Conservation (phyloP, 176 grass and related monocot species). For the Cocos nucifera region DNA sequence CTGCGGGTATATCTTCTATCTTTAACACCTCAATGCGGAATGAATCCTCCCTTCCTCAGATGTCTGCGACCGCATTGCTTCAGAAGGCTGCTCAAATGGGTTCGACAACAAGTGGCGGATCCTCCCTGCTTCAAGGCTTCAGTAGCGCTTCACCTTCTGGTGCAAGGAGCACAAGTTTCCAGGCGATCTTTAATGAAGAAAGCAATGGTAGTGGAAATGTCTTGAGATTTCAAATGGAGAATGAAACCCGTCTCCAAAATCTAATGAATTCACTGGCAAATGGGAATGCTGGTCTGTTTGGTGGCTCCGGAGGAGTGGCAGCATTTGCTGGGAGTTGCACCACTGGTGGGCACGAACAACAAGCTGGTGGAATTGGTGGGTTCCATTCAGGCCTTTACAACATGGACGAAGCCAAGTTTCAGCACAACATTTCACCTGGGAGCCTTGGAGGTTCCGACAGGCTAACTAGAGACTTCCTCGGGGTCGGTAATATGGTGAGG, state of each 20-base stretch:
- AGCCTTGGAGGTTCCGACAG: constrained; percentile 28
- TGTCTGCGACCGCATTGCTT: constrained; percentile 87
- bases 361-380: not conserved
- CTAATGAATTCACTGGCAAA: constrained; percentile 82
- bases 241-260: constrained; percentile 56
- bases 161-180: not conserved
- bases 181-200: not conserved
- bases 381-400: constrained; percentile 52
- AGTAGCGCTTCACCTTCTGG: constrained; percentile 19
- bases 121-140: constrained; percentile 44
- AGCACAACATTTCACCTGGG: constrained; percentile 28
- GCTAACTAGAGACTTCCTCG: constrained; percentile 88
- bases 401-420: constrained; percentile 76
- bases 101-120: constrained; percentile 49
- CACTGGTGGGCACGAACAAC: not conserved
- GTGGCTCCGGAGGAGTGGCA: constrained; percentile 1
- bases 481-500: constrained; percentile 58
- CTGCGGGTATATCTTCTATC: constrained; percentile 13
- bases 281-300: constrained; percentile 43
- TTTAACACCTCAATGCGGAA: constrained; percentile 40
- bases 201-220: constrained; percentile 16
- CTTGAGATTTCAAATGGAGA: constrained; percentile 47
- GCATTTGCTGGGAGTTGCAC: constrained; percentile 16
- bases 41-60: constrained; percentile 65
- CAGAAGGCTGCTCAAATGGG: constrained; percentile 98